Evolutionary conservation across 2,329 filamentous ascomycete species (phyloP).

Genomic region (Colletotrichum abscissum): DNA sequence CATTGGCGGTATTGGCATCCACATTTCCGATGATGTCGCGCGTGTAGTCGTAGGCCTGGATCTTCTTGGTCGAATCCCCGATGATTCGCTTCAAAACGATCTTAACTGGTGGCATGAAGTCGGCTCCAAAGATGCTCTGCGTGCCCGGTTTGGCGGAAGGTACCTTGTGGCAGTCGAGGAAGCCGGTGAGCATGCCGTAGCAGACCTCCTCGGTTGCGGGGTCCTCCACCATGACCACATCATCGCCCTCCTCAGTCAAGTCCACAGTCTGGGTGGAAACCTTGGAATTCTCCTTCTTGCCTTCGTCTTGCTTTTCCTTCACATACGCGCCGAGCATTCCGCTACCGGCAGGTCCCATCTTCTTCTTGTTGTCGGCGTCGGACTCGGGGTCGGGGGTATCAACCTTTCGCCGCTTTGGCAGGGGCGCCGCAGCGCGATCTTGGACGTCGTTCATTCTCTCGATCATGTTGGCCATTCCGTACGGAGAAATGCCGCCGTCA

Average conservation of each 20-base stretch:
- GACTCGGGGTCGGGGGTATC: constrained; percentile 55
- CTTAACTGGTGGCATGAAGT: constrained; percentile 79
- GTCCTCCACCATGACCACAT: constrained; percentile 67
- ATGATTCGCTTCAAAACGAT: constrained; percentile 72
- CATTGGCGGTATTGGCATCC: constrained; percentile 73
- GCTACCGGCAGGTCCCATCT: constrained; percentile 54
- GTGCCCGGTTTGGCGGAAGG: constrained; percentile 75
- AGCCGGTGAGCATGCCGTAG: constrained; percentile 80
- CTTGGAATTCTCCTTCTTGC: constrained; percentile 42
- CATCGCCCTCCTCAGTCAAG: constrained; percentile 71
- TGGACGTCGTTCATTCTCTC: constrained; percentile 82
- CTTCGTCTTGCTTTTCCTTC: constrained; percentile 66
- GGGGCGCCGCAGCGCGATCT: constrained; percentile 67
- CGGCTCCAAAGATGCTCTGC: constrained; percentile 66
- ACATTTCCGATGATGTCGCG: constrained; percentile 80
- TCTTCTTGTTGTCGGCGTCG: constrained; percentile 52
- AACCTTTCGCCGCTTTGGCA: constrained; percentile 75
- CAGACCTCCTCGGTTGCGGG: constrained; percentile 79
- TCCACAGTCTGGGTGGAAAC: constrained; percentile 61
- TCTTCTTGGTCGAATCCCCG: constrained; percentile 66
- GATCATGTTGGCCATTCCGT: constrained; percentile 71
- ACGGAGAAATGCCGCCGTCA: constrained; percentile 34
- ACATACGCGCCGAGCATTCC: constrained; percentile 75
- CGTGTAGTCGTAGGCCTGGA: constrained; percentile 80
- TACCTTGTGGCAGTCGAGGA: constrained; percentile 74